Evolutionary conservation across 805 yeast species (phyloP).

Genomic region (Zygotorulaspora danielsina): DNA sequence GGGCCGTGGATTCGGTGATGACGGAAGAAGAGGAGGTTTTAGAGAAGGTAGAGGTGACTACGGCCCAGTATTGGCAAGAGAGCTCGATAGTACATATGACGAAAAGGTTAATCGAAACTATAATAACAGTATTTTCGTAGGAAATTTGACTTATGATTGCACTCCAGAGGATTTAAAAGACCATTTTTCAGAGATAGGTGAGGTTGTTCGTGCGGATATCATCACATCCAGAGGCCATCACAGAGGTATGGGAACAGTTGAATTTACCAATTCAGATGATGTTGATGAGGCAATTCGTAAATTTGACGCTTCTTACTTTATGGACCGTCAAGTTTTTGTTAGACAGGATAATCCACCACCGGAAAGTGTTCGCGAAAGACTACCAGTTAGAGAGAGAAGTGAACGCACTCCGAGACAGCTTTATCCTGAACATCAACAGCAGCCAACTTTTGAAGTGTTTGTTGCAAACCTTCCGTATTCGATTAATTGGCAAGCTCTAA

Average conservation of each 20-base stretch:
- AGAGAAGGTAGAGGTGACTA: constrained; percentile 22
- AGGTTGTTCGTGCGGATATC: constrained; percentile 73
- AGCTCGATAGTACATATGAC: constrained; percentile 28
- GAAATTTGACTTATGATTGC: constrained; percentile 63
- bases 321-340: constrained; percentile 77
- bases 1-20: constrained; percentile 15
- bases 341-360: constrained; percentile 89
- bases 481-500: constrained; percentile 73
- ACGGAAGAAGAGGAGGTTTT: constrained; percentile 25
- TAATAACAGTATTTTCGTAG: constrained; percentile 63
- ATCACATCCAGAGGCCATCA: constrained; percentile 71
- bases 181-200: constrained; percentile 54
- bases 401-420: constrained; percentile 22
- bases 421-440: constrained; percentile 35
- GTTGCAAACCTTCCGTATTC: constrained; percentile 80
- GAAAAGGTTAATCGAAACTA: constrained; percentile 51
- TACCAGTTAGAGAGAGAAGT: constrained; percentile 16
- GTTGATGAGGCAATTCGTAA: constrained; percentile 67
- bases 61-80: constrained; percentile 18
- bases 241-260: constrained; percentile 88
- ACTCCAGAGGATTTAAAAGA: constrained; percentile 55
- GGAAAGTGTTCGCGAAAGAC: constrained; percentile 26
- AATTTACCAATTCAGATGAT: constrained; percentile 59
- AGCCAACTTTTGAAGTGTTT: constrained; percentile 50
- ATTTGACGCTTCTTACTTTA: constrained; percentile 57